phyloP scores from a whole-genome alignment of 2,329 filamentous ascomycete species.

The Scolecobasidium constrictum region DNA sequence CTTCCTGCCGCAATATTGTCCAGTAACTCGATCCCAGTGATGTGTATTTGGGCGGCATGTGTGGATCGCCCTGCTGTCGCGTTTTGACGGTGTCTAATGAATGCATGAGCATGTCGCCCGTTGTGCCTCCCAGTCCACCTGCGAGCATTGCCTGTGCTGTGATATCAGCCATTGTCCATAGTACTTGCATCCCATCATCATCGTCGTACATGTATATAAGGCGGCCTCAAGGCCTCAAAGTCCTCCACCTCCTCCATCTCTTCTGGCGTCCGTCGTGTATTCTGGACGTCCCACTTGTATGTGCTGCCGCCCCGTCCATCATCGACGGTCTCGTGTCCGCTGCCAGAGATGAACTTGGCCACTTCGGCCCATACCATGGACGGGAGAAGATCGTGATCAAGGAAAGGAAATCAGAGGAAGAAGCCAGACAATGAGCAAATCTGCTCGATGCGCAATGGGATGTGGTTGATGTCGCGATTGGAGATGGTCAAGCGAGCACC shows the following conservation, averaged over 20 bases:
- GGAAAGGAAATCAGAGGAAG: too few relatives aligned
- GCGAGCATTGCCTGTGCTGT: conserved; percentile 84
- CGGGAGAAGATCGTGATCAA: neutral
- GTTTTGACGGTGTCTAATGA: conserved; percentile 98
- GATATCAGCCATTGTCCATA: neutral
- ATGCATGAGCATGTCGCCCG: conserved; percentile 96
- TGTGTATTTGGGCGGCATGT: conserved; percentile 84
- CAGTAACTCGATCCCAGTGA: conserved; percentile 84
- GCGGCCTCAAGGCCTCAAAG: conserved; percentile 32
- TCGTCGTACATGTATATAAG: conserved; percentile 34
- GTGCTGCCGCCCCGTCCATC: conserved; percentile 1
- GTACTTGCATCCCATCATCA: neutral
- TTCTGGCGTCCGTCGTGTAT: conserved; percentile 9
- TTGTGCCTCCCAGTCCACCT: conserved; percentile 83
- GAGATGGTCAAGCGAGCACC: too few relatives aligned
- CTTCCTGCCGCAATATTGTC: conserved; percentile 89
- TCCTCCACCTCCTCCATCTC: conserved; percentile 17
- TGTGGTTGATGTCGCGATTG: too few relatives aligned
- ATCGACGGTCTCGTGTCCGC: neutral
- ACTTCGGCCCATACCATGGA: neutral
- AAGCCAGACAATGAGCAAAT: too few relatives aligned
- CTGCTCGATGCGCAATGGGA: too few relatives aligned
- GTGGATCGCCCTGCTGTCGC: conserved; percentile 89
- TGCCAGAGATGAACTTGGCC: neutral
- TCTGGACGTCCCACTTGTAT: neutral